Conservation (phyloP, 345 rosid species). For the Aquilaria yunnanensis region DNA sequence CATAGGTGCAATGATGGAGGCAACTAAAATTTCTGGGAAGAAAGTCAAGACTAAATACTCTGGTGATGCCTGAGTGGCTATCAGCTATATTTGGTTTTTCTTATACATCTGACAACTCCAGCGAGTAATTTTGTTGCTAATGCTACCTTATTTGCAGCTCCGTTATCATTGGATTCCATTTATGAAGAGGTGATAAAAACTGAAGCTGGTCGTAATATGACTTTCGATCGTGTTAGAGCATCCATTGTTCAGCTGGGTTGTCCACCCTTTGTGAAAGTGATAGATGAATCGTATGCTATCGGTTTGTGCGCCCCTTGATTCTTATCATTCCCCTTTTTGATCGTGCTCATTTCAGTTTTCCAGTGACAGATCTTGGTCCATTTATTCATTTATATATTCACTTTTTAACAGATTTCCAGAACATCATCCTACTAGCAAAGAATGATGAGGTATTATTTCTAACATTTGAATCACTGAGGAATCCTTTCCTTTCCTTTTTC, state of each 20-base stretch:
- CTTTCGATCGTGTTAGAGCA: constrained; percentile 62
- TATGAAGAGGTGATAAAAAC: constrained; percentile 79
- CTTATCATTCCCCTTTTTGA: constrained; percentile 5
- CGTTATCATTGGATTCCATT: constrained; percentile 55
- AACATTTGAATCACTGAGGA: no score
- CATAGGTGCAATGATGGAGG: constrained; percentile 70
- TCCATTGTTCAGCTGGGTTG: constrained; percentile 50
- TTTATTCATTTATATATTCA: not conserved
- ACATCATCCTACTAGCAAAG: constrained; percentile 62
- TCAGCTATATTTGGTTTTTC: not conserved
- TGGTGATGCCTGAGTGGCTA: constrained; percentile 30
- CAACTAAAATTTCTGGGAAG: constrained; percentile 62
- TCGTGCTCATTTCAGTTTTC: constrained; percentile 9
- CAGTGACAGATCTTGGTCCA: constrained; percentile 3
- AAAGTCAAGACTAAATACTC: constrained; percentile 59
- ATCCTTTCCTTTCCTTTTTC: constrained; percentile 1
- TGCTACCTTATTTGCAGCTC: constrained; percentile 39
- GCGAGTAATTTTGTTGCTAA: constrained; percentile 10
- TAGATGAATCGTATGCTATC: constrained; percentile 41
- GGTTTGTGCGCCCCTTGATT: constrained; percentile 27
- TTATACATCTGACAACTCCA: not conserved
- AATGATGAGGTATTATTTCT: constrained; percentile 53
- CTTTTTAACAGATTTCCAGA: constrained; percentile 50
- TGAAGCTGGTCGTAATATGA: constrained; percentile 68
- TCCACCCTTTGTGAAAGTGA: constrained; percentile 36